Percentiles rank a stretch among this genome's conserved stretches.
phyloP scores from a whole-genome alignment of 164 flowering plant species.

The Tinospora cordifolia region DNA sequence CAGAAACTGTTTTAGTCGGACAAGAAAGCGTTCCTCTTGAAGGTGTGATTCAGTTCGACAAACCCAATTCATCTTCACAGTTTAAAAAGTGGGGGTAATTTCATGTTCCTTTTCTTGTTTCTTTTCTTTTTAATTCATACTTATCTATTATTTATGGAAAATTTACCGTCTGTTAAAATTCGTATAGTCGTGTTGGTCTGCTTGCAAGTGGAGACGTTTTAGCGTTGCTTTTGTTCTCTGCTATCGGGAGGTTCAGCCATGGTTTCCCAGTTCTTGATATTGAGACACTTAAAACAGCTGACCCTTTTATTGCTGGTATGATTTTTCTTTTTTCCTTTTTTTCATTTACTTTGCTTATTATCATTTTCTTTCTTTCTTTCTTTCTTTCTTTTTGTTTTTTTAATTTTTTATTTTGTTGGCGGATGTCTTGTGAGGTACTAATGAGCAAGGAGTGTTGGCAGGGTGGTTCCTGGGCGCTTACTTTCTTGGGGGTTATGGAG shows the following conservation, averaged over 20 bases:
- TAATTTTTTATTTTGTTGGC: neutral
- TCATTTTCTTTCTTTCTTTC: neutral
- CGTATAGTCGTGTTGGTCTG: slow-evolving; percentile 49
- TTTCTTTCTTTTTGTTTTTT: slow-evolving; percentile 1
- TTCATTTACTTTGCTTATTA: neutral
- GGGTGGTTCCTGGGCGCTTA: slow-evolving; percentile 93
- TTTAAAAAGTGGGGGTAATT: slow-evolving; percentile 70
- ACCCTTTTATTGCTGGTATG: slow-evolving; percentile 87
- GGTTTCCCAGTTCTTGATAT: slow-evolving; percentile 60
- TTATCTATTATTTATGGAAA: neutral
- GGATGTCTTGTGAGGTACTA: neutral
- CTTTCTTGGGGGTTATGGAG: slow-evolving; percentile 84
- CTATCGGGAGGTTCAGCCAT: slow-evolving; percentile 83
- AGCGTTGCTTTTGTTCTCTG: slow-evolving; percentile 67
- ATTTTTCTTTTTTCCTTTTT: neutral
- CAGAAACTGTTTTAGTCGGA: slow-evolving; percentile 38
- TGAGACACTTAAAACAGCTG: slow-evolving; percentile 73
- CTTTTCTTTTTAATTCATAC: neutral
- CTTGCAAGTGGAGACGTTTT: slow-evolving; percentile 86
- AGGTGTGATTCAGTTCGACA: slow-evolving; percentile 89
- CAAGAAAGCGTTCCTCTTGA: slow-evolving; percentile 65
- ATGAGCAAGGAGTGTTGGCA: slow-evolving; percentile 20
- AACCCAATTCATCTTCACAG: slow-evolving; percentile 40
- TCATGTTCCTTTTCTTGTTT: neutral
- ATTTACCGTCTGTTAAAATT: neutral